Conservation (phyloP, 2,329 filamentous ascomycete species). For the Sporothrix variecibatus region DNA sequence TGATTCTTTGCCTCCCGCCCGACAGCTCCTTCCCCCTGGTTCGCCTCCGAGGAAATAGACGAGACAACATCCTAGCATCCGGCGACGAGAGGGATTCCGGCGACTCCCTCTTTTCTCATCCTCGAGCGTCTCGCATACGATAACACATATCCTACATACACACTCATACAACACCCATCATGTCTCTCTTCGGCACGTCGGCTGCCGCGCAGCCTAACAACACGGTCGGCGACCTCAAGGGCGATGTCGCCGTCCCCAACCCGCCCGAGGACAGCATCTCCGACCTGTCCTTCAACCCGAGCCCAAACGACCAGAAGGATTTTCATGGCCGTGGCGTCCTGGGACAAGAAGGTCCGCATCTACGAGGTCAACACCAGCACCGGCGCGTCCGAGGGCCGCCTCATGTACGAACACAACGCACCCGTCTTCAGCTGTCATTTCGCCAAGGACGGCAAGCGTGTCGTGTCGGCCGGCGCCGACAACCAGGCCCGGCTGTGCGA, state of each 20-base stretch:
- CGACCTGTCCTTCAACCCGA: conserved; percentile 70
- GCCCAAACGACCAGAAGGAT: conserved; percentile 59
- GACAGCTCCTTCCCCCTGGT: not conserved
- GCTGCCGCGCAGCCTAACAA: conserved; percentile 58
- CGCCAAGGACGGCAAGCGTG: conserved; percentile 91
- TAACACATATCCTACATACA: not conserved
- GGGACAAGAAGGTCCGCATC: conserved; percentile 97
- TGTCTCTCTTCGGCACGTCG: conserved; percentile 58
- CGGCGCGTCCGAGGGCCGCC: conserved; percentile 81
- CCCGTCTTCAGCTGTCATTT: conserved; percentile 85
- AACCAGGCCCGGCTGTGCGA: conserved; percentile 90
- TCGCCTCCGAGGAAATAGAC: not conserved
- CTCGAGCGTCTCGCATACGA: not conserved
- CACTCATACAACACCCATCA: conserved; percentile 37
- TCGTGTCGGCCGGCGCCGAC: conserved; percentile 86
- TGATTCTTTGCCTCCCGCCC: not conserved
- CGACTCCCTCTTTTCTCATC: not conserved
- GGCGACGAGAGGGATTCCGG: conserved; percentile 5
- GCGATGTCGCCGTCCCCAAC: conserved; percentile 76
- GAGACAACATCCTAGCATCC: not conserved
- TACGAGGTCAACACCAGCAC: conserved; percentile 77
- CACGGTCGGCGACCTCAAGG: conserved; percentile 86
- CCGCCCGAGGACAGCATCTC: conserved; percentile 89
- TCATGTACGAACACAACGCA: conserved; percentile 80
- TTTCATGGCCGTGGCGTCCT: conserved; percentile 88